Evolutionary conservation across 179 eudicot species (phyloP), one percentile per base, ranked within the genome.

Genomic region (Gypsophila paniculata): DNA sequence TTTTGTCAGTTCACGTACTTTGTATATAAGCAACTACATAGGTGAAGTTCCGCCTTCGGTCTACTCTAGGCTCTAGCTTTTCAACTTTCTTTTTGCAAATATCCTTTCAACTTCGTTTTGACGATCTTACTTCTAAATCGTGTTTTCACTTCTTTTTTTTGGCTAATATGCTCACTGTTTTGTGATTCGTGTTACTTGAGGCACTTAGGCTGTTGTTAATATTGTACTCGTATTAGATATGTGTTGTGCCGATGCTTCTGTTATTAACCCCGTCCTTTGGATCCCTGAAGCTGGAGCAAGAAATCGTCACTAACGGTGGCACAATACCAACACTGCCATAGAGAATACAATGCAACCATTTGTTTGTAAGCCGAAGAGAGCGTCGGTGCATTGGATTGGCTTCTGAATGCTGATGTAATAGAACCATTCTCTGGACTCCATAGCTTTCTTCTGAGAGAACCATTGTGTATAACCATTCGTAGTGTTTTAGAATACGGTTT

Each of bases 281-380:
- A 52, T 52, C 12, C 17, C 67, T 73, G 70, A 61, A 86, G 90
- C 78, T 86, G 74, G 82, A 81, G 74, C 78, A 78, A 73, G 77
- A 82, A 67, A 63, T 86, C 52, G 18, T 65, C 73, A 79, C 75
- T 9, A 76, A 77, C 18, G 88, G 88, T 2, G 88, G 88, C 18
- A 63, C 75, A 17, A 70, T 82, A 64, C 90, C 88, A 18, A 17
- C 67, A 51, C 4, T 73, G 69, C 65, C 70, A 2, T 77, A 67
- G 57, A 53, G 13, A 21, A 13, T 17, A 13, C 38, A 12, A 51
- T 55, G 12, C 38, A 22, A 25, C 44, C 61, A 32, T 46, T 29
- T 71, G 15, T 23, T 29, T 23, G 67, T 21, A 71, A 72, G 36
- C 42, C 21, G 2, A 38, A 62, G n/a, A 19, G 21, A 62, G n/a